These are phyloP conservation scores for Rhizomucor miehei DNA, from an alignment of 371 early-diverging fungal genomes.

Conservation along the genomic window DNA sequence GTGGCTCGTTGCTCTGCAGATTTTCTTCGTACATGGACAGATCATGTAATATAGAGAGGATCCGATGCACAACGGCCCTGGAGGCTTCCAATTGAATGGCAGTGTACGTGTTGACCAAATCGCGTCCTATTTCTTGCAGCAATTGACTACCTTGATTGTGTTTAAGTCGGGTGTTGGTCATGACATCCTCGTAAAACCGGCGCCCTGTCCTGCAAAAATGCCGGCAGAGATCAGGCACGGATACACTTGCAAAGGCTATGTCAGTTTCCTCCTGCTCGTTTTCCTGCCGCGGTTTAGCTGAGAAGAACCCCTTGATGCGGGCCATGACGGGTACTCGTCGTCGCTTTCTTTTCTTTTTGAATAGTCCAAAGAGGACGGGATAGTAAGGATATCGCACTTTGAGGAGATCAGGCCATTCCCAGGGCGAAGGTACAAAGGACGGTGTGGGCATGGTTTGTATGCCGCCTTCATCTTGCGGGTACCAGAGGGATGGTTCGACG, in stretches of 20 bases:
- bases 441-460: slow-evolving; percentile 18
- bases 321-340: not conserved
- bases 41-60: slow-evolving; percentile 15
- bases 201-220: slow-evolving; percentile 16
- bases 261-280: not conserved
- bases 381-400: slow-evolving; percentile 21
- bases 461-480: slow-evolving; percentile 9
- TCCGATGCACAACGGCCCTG: slow-evolving; percentile 17
- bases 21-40: slow-evolving; percentile 8
- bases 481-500: slow-evolving; percentile 13
- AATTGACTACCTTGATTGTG: slow-evolving; percentile 13
- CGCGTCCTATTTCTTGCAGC: slow-evolving; percentile 17
- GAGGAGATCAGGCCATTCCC: slow-evolving; percentile 28
- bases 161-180: slow-evolving; percentile 6
- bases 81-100: slow-evolving; percentile 18
- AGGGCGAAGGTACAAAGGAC: slow-evolving; percentile 23
- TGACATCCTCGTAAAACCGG: slow-evolving; percentile 23
- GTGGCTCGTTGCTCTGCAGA: no score
- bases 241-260: slow-evolving; percentile 15
- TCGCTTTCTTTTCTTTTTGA: slow-evolving; percentile 8
- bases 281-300: not conserved
- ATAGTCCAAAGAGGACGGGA: slow-evolving; percentile 21
- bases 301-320: slow-evolving; percentile 6
- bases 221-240: slow-evolving; percentile 9
- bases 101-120: slow-evolving; percentile 13